Evolutionary conservation across 2,329 filamentous ascomycete species (phyloP).

Genomic region (Cucurbitaria berberidis): DNA sequence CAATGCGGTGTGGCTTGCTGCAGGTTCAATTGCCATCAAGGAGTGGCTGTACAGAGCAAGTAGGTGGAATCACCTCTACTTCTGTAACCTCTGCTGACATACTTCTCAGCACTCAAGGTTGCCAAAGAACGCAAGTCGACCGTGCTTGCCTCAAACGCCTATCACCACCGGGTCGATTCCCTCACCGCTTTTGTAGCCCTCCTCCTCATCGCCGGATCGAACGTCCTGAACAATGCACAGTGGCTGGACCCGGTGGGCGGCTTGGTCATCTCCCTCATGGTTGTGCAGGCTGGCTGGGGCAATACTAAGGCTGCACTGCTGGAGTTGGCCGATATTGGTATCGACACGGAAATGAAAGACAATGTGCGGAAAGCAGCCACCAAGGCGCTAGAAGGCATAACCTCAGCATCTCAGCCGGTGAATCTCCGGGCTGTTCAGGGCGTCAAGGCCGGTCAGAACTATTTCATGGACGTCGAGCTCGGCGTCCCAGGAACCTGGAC

Average conservation of each 20-base stretch:
- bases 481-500: slow-evolving; percentile 79
- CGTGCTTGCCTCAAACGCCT: slow-evolving; percentile 91
- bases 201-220: slow-evolving; percentile 85
- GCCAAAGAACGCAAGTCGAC: slow-evolving; percentile 93
- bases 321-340: slow-evolving; percentile 88
- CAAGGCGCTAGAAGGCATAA: slow-evolving; percentile 50
- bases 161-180: slow-evolving; percentile 96
- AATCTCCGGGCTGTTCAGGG: slow-evolving; percentile 82
- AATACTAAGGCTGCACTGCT: slow-evolving; percentile 84
- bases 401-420: slow-evolving; percentile 61
- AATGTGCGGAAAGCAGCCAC: slow-evolving; percentile 69
- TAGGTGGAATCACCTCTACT: slow-evolving; percentile 50
- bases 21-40: slow-evolving; percentile 87
- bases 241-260: slow-evolving; percentile 97
- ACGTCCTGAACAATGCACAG: slow-evolving; percentile 80
- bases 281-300: slow-evolving; percentile 84
- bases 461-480: slow-evolving; percentile 87
- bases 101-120: slow-evolving; percentile 81
- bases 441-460: slow-evolving; percentile 96
- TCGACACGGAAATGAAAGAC: slow-evolving; percentile 81
- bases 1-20: slow-evolving; percentile 93
- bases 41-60: slow-evolving; percentile 97
- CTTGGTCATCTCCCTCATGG: slow-evolving; percentile 89
- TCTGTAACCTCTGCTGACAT: slow-evolving; percentile 26
- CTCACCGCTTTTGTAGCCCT: slow-evolving; percentile 93